phyloP scores from a whole-genome alignment of 345 rosid genomes.

The Eucalyptus guilfoylei region DNA sequence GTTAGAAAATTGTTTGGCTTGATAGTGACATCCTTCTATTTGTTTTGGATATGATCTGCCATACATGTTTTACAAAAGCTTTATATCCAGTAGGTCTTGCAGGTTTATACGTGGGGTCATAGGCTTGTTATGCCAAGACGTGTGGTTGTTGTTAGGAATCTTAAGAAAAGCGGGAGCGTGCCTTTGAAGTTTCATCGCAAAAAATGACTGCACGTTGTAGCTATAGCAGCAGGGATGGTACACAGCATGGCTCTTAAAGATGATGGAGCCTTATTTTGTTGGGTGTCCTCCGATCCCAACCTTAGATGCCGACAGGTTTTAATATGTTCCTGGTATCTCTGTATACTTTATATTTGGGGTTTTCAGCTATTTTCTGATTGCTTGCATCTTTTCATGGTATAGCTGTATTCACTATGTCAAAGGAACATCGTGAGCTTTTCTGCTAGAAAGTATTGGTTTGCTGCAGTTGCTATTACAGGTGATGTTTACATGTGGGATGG shows the following conservation, averaged over 20 bases:
- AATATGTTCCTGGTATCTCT: neutral
- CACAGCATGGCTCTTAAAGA: slow-evolving; percentile 83
- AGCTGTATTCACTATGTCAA: slow-evolving; percentile 53
- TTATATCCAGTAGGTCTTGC: neutral
- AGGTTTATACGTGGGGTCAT: slow-evolving; percentile 97
- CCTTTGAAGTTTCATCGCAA: slow-evolving; percentile 67
- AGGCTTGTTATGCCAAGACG: slow-evolving; percentile 92
- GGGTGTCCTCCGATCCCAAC: slow-evolving; percentile 85
- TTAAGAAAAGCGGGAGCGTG: slow-evolving; percentile 54
- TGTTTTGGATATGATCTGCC: neutral
- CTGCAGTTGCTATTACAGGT: slow-evolving; percentile 71
- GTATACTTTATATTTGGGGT: neutral
- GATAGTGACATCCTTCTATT: neutral
- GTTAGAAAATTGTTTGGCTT: neutral
- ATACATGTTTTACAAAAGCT: neutral
- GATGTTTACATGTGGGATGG: slow-evolving; percentile 94
- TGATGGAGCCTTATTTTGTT: slow-evolving; percentile 87
- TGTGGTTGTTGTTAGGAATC: slow-evolving; percentile 54
- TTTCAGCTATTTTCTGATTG: neutral
- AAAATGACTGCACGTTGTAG: slow-evolving; percentile 52
- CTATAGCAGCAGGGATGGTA: slow-evolving; percentile 90
- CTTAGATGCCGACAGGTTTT: slow-evolving; percentile 81
- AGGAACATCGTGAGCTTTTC: slow-evolving; percentile 60
- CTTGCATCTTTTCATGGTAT: neutral
- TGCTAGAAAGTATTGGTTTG: slow-evolving; percentile 87